phyloP scores from a whole-genome alignment of 2,329 filamentous ascomycete species.

The Penicillium nordicum region DNA sequence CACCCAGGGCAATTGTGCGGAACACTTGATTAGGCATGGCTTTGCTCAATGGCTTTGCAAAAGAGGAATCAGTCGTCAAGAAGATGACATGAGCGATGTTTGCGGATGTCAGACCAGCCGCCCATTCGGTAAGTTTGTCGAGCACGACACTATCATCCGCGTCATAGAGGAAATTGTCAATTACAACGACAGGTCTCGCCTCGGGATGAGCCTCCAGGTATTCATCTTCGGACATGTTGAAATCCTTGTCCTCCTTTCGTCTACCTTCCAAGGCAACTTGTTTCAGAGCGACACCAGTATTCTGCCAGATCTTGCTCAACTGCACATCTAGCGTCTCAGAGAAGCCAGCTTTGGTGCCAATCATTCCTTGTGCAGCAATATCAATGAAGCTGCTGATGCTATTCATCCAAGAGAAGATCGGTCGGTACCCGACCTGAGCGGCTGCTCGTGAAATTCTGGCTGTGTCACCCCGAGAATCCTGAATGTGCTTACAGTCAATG shows the following conservation, averaged over 20 bases:
- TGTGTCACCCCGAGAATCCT: conserved; percentile 84
- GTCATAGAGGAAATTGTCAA: conserved; percentile 86
- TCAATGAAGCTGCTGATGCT: conserved; percentile 90
- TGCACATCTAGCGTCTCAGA: conserved; percentile 90
- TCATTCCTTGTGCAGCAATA: conserved; percentile 87
- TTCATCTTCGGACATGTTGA: conserved; percentile 71
- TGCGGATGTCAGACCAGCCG: conserved; percentile 75
- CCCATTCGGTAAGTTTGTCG: conserved; percentile 84
- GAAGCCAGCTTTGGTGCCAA: conserved; percentile 90
- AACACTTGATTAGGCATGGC: conserved; percentile 89
- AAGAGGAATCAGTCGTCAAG: conserved; percentile 83
- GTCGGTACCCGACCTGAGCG: conserved; percentile 79
- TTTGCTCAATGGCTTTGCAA: conserved; percentile 80
- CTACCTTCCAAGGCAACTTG: conserved; percentile 68
- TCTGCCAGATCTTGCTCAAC: conserved; percentile 83
- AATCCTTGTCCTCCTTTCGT: conserved; percentile 70
- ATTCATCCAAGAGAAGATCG: conserved; percentile 95
- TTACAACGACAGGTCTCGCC: conserved; percentile 73
- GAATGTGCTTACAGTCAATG: conserved; percentile 89
- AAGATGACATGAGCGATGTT: conserved; percentile 95
- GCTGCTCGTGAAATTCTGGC: conserved; percentile 81
- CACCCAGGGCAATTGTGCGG: conserved; percentile 77
- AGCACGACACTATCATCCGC: conserved; percentile 64
- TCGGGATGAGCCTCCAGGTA: conserved; percentile 89
- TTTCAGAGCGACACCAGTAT: conserved; percentile 74